Percentiles rank a stretch among this genome's conserved stretches.
phyloP scores from a whole-genome alignment of 352 stramenopile genomes.

The Phytophthora palmivora region DNA sequence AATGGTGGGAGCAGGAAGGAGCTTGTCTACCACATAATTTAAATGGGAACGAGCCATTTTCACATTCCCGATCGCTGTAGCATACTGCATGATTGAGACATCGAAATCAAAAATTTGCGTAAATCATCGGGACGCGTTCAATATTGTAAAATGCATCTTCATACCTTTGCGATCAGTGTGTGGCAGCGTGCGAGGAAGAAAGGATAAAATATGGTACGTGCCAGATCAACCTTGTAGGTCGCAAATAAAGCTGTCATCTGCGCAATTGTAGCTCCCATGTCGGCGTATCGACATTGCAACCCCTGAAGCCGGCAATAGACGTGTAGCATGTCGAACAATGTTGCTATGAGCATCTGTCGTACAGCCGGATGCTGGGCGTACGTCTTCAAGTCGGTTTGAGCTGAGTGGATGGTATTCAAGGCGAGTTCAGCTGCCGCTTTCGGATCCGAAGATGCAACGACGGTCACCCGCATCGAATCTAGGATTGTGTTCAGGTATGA shows the following conservation, averaged over 20 bases:
- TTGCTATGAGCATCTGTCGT: constrained; percentile 56
- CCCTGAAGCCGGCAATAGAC: constrained; percentile 64
- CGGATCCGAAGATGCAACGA: constrained; percentile 50
- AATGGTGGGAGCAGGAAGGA: constrained; percentile 44
- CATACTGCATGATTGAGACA: constrained; percentile 49
- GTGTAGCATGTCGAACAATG: constrained; percentile 76
- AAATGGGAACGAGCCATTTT: constrained; percentile 64
- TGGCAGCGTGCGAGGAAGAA: constrained; percentile 68
- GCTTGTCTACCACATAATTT: constrained; percentile 56
- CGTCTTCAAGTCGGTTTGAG: constrained; percentile 58
- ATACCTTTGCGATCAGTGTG: constrained; percentile 72
- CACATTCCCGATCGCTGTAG: constrained; percentile 55
- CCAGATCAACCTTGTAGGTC: constrained; percentile 52
- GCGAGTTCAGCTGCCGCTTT: constrained; percentile 55
- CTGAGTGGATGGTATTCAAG: constrained; percentile 54
- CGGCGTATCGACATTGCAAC: constrained; percentile 69
- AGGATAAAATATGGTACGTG: constrained; percentile 52
- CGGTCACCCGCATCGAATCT: constrained; percentile 50
- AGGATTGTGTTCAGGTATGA: constrained; percentile 64
- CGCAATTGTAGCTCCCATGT: constrained; percentile 64
- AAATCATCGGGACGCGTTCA: neutral
- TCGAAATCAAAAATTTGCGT: neutral
- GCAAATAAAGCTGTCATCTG: constrained; percentile 70
- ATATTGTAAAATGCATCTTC: neutral
- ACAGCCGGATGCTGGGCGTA: constrained; percentile 45